Evolutionary conservation across 2,329 filamentous ascomycete species (phyloP).

Genomic region (Ceratocystis cubensis): DNA sequence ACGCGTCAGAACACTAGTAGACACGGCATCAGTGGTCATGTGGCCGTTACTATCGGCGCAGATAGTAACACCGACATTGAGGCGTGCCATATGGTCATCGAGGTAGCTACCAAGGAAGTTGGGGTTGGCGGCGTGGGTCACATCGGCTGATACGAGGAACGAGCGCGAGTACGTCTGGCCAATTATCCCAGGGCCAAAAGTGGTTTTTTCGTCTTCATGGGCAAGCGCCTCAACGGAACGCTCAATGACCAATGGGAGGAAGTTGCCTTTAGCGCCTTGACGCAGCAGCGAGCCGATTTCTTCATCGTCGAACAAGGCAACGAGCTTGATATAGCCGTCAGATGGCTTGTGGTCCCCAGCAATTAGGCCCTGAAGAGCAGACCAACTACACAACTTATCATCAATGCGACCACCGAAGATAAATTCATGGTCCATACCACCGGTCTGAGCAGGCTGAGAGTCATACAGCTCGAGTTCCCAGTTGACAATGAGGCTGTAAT

Average conservation of each 20-base stretch:
- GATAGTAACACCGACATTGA: conserved; percentile 78
- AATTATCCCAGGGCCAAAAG: conserved; percentile 49
- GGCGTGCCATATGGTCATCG: conserved; percentile 67
- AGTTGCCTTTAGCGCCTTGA: conserved; percentile 82
- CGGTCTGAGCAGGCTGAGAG: conserved; percentile 67
- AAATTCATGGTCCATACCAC: conserved; percentile 80
- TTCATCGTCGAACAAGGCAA: conserved; percentile 93
- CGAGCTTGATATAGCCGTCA: conserved; percentile 68
- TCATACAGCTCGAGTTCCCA: conserved; percentile 98
- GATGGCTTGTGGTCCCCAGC: conserved; percentile 45
- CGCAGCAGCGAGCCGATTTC: conserved; percentile 86
- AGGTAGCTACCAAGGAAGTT: conserved; percentile 83
- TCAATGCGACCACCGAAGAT: conserved; percentile 93
- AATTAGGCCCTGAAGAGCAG: conserved; percentile 72
- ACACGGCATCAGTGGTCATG: conserved; percentile 89
- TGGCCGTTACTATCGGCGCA: conserved; percentile 79
- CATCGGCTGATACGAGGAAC: conserved; percentile 85
- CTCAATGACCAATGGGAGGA: conserved; percentile 69
- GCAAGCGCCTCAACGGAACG: conserved; percentile 62
- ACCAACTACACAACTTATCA: conserved; percentile 94
- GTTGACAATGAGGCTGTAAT: conserved; percentile 63
- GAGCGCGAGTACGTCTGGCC: conserved; percentile 80
- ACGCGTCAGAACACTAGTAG: conserved; percentile 64
- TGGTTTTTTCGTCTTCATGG: conserved; percentile 29
- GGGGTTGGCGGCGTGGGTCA: conserved; percentile 86